These are phyloP conservation scores for Mycena pura DNA, from an alignment of 768 basidiomycete species.

Conservation along the genomic window DNA sequence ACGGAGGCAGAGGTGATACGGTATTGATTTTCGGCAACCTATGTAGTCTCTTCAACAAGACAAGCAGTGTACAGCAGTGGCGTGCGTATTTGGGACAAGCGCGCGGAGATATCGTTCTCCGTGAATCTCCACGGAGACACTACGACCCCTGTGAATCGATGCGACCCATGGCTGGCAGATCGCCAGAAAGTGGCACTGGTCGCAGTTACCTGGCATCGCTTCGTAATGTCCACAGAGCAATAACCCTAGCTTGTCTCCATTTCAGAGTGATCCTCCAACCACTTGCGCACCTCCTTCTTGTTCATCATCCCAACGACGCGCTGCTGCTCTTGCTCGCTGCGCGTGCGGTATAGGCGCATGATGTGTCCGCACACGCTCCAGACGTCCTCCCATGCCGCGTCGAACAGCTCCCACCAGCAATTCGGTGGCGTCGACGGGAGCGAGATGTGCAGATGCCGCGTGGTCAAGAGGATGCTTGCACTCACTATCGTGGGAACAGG, in stretches of 20 bases:
- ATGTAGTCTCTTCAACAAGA: too few relatives aligned
- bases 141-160: too few relatives aligned
- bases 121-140: too few relatives aligned
- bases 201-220: neutral
- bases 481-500: slow-evolving; percentile 90
- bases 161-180: too few relatives aligned
- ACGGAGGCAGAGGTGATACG: too few relatives aligned
- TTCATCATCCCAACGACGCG: slow-evolving; percentile 65
- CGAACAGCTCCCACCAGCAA: slow-evolving; percentile 95
- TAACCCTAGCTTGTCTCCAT: neutral
- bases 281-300: slow-evolving; percentile 82
- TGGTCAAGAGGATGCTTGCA: slow-evolving; percentile 84
- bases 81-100: too few relatives aligned
- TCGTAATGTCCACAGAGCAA: neutral
- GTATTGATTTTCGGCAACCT: too few relatives aligned
- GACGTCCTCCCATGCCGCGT: slow-evolving; percentile 88
- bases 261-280: slow-evolving; percentile 68
- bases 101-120: too few relatives aligned
- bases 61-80: too few relatives aligned
- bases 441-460: slow-evolving; percentile 72
- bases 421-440: slow-evolving; percentile 75
- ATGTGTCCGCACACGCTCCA: slow-evolving; percentile 86
- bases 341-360: slow-evolving; percentile 77
- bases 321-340: slow-evolving; percentile 51
- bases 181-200: too few relatives aligned